These are phyloP conservation scores for Thermothelomyces thermophilus DNA, from an alignment of 2,329 filamentous ascomycete species.

Conservation along the genomic window DNA sequence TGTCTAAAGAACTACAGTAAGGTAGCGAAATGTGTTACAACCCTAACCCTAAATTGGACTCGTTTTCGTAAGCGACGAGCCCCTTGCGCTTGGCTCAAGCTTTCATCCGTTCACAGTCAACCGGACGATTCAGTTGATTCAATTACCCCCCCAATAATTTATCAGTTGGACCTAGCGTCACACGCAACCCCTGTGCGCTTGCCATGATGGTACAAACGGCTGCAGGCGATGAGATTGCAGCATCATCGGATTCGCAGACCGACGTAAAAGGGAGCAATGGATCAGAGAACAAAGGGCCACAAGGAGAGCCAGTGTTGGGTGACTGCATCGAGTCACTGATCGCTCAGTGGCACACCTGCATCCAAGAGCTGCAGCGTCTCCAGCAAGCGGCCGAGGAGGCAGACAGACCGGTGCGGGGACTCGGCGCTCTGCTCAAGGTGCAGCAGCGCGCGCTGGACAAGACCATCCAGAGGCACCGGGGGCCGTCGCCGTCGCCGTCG, in stretches of 20 bases:
- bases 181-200: neutral
- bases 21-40: too few species aligned
- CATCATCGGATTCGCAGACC: neutral
- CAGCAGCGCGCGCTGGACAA: constrained; percentile 24
- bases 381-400: constrained; percentile 14
- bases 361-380: constrained; percentile 19
- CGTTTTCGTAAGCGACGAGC: too few species aligned
- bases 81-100: too few species aligned
- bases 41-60: too few species aligned
- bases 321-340: constrained; percentile 19
- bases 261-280: neutral
- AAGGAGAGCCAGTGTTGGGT: neutral
- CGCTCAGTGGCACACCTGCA: constrained; percentile 19
- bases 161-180: neutral
- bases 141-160: neutral
- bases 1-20: too few species aligned
- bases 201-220: neutral
- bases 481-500: neutral
- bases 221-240: neutral
- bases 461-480: constrained; percentile 16
- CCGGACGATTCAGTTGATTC: too few species aligned
- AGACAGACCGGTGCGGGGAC: constrained; percentile 18
- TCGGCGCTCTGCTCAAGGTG: constrained; percentile 20
- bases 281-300: neutral
- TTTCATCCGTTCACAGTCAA: too few species aligned